Percentiles rank a stretch among this genome's conserved stretches.
phyloP scores from a whole-genome alignment of 2,329 filamentous ascomycete genomes.

The Aspergillus neoniger region DNA sequence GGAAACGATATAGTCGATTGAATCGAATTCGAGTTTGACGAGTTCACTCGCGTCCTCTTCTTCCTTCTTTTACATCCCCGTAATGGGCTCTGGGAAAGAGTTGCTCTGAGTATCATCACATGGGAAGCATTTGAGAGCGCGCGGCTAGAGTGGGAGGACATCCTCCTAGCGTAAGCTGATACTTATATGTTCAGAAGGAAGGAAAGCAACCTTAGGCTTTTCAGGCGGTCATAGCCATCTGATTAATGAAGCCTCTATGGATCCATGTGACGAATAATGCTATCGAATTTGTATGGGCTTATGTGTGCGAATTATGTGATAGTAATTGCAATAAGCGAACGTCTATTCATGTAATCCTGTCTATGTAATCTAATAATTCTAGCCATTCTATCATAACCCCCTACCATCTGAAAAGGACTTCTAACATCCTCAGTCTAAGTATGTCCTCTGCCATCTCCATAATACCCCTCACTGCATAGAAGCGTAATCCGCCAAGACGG shows the following conservation, averaged over 20 bases:
- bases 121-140: not conserved
- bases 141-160: not conserved
- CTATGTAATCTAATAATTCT: not conserved
- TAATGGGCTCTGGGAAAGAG: not conserved
- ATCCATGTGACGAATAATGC: too few species aligned
- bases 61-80: not conserved
- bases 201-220: too few species aligned
- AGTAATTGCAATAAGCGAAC: not conserved
- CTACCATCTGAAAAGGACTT: not conserved
- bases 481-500: conserved; percentile 11
- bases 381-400: not conserved
- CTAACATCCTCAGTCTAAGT: not conserved
- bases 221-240: too few species aligned
- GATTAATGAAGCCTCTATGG: too few species aligned
- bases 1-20: too few species aligned
- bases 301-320: too few species aligned
- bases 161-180: not conserved
- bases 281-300: too few species aligned
- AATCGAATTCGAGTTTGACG: too few species aligned
- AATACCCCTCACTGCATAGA: not conserved
- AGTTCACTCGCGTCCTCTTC: not conserved
- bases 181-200: too few species aligned
- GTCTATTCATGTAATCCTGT: not conserved
- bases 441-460: too few species aligned
- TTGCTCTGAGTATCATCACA: not conserved